phyloP scores from a whole-genome alignment of 805 yeast species.

The Teunomyces panamensis region DNA sequence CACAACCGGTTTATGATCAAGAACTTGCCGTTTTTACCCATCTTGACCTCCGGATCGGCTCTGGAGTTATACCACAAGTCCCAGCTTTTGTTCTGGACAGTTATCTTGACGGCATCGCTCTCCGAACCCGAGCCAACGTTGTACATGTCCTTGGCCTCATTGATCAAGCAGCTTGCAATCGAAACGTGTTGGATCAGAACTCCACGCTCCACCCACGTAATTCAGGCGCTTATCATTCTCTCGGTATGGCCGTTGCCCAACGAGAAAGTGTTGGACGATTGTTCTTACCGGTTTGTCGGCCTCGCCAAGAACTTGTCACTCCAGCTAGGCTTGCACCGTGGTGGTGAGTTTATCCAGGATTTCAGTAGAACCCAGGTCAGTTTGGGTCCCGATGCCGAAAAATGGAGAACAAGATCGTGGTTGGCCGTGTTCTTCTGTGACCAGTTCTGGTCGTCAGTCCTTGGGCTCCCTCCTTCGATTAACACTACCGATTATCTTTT shows the following conservation, averaged over 20 bases:
- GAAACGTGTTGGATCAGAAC: constrained; percentile 93
- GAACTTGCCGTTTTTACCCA: constrained; percentile 76
- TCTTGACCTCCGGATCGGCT: constrained; percentile 66
- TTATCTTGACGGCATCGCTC: constrained; percentile 78
- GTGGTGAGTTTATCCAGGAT: constrained; percentile 85
- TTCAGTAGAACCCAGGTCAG: constrained; percentile 87
- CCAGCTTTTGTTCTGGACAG: constrained; percentile 86
- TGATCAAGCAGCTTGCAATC: constrained; percentile 82
- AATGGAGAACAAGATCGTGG: constrained; percentile 95
- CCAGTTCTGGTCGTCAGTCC: constrained; percentile 83
- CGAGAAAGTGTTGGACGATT: constrained; percentile 87
- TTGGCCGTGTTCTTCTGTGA: constrained; percentile 82
- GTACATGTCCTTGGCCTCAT: constrained; percentile 69
- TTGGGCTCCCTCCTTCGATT: constrained; percentile 85
- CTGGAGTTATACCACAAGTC: constrained; percentile 79
- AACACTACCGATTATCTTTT: constrained; percentile 75
- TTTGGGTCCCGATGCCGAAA: constrained; percentile 80
- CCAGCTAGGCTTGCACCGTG: constrained; percentile 84
- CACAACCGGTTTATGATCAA: constrained; percentile 66
- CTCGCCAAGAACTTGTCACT: constrained; percentile 80
- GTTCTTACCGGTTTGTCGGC: constrained; percentile 85
- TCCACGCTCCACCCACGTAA: constrained; percentile 90
- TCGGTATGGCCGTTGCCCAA: constrained; percentile 93
- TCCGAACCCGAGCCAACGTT: constrained; percentile 85
- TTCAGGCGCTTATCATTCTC: constrained; percentile 82